Base-by-base conservation (phyloP, 2,329 filamentous ascomycete species). In the Aspergillus sp. region DNA sequence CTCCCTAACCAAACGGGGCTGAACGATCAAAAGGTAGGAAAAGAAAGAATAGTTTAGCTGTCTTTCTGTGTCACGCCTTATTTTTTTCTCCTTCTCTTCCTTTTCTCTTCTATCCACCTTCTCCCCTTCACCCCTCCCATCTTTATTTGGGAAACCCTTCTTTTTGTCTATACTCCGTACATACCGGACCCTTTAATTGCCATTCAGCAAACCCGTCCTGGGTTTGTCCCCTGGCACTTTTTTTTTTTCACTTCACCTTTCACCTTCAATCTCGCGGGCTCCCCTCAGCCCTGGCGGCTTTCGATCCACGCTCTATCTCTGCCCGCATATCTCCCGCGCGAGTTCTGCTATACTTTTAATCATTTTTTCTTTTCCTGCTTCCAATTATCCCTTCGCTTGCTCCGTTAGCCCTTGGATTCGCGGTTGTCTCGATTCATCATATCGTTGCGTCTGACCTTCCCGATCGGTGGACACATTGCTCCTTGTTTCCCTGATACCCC, bases 401-500 rank as follows among this genome's bases (percentile, higher is more conserved):
- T 33, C 26, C 26, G 19, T 31, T 42, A 26, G 26, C 37, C 29
- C 33, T 35, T 39, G n/a, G 9, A 32, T 29, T 30, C 27, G 36
- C 33, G 40, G 38, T 40, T 37, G 29, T 13, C 19, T 19, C 19
- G 19, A 19, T 19, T 19, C 19, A 19, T 19, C 19, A 19, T 19
- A 19, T 19, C 19, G 19, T 19, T 19, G 19, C 19, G 19, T 52
- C 45, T 47, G 46, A 44, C 40, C 31, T 47, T 47, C 42, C 33
- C 30, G 37, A 42, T 48, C 39, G 36, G 39, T 12, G 33, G 39
- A 40, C 32, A 42, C 32, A 36, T 43, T 45, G 33, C 47, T 48
- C 45, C 47, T 46, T 49, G 47, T 55, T 51, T 46, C 44, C 43
- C 43, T 44, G 49, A 55, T 53, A 56, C 51, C 51, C 54, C 44